phyloP scores from a whole-genome alignment of 2,329 filamentous ascomycete species.

The Colletotrichum limetticola region DNA sequence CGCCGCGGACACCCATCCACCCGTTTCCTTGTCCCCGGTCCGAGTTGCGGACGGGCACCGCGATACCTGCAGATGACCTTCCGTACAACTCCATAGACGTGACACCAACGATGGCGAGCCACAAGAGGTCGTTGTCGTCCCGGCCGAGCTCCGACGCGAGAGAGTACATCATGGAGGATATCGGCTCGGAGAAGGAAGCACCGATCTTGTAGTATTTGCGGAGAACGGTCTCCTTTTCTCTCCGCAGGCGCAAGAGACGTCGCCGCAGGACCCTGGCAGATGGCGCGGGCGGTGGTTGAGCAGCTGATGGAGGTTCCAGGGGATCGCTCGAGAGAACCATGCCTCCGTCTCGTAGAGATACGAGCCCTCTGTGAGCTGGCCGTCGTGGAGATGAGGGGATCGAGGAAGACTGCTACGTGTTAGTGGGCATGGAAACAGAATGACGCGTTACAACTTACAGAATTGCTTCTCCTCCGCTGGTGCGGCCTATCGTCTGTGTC shows the following conservation, averaged over 20 bases:
- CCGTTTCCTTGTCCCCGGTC: constrained; percentile 70
- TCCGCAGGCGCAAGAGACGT: constrained; percentile 78
- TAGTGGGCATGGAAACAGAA: constrained; percentile 21
- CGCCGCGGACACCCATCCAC: constrained; percentile 85
- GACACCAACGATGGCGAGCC: constrained; percentile 94
- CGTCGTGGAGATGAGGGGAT: constrained; percentile 73
- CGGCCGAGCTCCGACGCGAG: constrained; percentile 93
- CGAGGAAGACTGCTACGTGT: constrained; percentile 65
- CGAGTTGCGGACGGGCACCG: constrained; percentile 66
- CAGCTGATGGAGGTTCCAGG: constrained; percentile 66
- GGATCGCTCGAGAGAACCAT: constrained; percentile 59
- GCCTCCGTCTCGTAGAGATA: constrained; percentile 63
- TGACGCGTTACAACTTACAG: constrained; percentile 62
- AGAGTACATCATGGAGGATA: constrained; percentile 94
- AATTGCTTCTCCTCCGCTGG: constrained; percentile 88
- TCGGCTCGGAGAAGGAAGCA: constrained; percentile 92
- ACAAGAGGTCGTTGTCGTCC: constrained; percentile 95
- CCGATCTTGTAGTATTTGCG: constrained; percentile 88
- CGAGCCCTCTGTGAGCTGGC: constrained; percentile 68
- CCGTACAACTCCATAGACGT: constrained; percentile 95
- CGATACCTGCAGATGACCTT: constrained; percentile 82
- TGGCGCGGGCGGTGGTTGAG: constrained; percentile 68
- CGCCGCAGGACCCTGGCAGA: constrained; percentile 79
- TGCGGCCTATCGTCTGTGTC: constrained; percentile 81
- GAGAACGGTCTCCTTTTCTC: constrained; percentile 80